Evolutionary conservation across 2,329 filamentous ascomycete genomes (phyloP).

Genomic region (Colletotrichum endophyticum): DNA sequence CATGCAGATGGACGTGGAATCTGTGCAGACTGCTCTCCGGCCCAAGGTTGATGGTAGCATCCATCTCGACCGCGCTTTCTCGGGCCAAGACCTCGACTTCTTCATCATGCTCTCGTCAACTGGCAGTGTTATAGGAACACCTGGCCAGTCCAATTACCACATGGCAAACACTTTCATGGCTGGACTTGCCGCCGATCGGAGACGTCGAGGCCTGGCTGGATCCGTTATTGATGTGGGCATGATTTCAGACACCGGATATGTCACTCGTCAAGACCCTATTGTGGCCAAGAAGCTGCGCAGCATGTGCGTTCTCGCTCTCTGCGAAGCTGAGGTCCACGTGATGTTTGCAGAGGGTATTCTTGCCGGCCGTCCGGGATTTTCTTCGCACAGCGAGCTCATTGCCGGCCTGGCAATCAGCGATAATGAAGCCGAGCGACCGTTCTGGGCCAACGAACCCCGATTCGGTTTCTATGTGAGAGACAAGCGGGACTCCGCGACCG

Average conservation of each 20-base stretch:
- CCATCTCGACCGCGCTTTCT: conserved; percentile 34
- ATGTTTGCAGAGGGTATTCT: conserved; percentile 46
- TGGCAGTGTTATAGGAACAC: conserved; percentile 26
- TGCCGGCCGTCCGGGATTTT: conserved; percentile 30
- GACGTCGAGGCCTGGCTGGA: conserved; percentile 38
- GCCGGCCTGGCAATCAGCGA: conserved; percentile 23
- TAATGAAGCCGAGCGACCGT: not conserved
- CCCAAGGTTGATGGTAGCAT: conserved; percentile 39
- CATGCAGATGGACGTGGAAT: conserved; percentile 29
- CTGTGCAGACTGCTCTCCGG: conserved; percentile 27
- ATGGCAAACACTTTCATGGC: conserved; percentile 49
- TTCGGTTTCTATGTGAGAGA: not conserved
- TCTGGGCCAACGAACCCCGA: not conserved
- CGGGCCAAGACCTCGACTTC: conserved; percentile 33
- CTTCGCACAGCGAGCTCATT: conserved; percentile 23
- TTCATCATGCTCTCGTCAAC: conserved; percentile 36
- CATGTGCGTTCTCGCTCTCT: conserved; percentile 5
- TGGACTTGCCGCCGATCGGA: conserved; percentile 36
- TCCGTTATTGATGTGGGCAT: conserved; percentile 40
- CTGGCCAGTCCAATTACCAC: conserved; percentile 46
- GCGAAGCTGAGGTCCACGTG: conserved; percentile 15
- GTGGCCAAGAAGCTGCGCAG: not conserved
- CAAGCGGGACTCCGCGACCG: not conserved
- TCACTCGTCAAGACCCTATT: conserved; percentile 24
- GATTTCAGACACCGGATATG: conserved; percentile 46